Conservation (phyloP, 1,284 basidiomycete species). For the Bjerkandera adusta region DNA sequence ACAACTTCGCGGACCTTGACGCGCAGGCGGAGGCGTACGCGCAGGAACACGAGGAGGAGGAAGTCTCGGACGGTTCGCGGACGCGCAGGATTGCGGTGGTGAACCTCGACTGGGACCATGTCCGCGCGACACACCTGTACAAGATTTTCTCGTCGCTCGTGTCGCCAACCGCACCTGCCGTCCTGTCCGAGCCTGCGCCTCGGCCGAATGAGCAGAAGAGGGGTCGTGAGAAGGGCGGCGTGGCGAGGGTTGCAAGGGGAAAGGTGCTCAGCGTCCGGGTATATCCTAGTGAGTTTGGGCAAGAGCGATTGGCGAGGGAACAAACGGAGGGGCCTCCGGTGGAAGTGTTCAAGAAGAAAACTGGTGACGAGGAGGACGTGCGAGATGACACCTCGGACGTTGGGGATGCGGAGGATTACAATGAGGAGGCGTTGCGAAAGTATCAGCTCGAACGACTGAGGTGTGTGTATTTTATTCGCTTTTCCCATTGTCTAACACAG, state of each 20-base stretch:
- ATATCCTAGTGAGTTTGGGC: conserved; percentile 94
- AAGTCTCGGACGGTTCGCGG: conserved; percentile 36
- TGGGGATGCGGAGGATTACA: conserved; percentile 70
- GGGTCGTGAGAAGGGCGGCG: conserved; percentile 22
- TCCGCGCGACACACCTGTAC: conserved; percentile 88
- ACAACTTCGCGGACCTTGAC: conserved; percentile 66
- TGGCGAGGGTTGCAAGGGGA: conserved; percentile 44
- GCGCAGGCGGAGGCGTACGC: conserved; percentile 68
- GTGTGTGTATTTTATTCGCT: conserved; percentile 43
- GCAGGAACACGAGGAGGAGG: conserved; percentile 40
- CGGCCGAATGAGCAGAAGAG: conserved; percentile 15
- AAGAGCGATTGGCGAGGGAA: conserved; percentile 83
- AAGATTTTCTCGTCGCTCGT: conserved; percentile 92
- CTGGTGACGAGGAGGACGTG: conserved; percentile 56
- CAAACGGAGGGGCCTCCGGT: conserved; percentile 89
- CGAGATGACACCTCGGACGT: conserved; percentile 72
- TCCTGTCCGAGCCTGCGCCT: conserved; percentile 27
- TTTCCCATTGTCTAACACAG: conserved; percentile 5
- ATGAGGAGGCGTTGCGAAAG: conserved; percentile 86
- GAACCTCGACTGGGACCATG: conserved; percentile 98
- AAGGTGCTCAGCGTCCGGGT: conserved; percentile 76
- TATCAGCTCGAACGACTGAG: conserved; percentile 95
- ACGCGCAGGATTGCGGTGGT: conserved; percentile 87
- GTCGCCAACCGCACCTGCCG: conserved; percentile 49
- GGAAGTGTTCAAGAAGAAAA: conserved; percentile 74